Evolutionary conservation across 2,329 filamentous ascomycete genomes (phyloP), one percentile per base, ranked within the genome.

Genomic region (Fusarium coicis): DNA sequence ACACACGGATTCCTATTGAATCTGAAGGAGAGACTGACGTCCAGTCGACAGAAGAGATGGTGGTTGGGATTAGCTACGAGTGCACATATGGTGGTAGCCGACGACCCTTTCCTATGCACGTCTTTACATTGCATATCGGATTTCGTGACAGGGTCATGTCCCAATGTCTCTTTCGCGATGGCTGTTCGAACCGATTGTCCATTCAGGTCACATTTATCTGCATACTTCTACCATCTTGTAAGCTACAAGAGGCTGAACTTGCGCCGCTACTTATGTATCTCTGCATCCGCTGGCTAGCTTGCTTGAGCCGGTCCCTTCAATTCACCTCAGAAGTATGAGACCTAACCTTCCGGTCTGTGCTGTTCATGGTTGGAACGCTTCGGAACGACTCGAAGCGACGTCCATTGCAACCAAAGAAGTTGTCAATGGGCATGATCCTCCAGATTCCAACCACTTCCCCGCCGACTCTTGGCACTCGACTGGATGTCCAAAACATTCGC

Each of bases 181-280:
- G 3, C 16, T 3, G 1, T 23, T 36, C 3, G 6, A 36, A 7
- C 11, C 16, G 7, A 3, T 15, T 26, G 10, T 15, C 12, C 9
- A 26, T 11, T 1, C 6, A 10, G 18, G 2, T 5, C 18, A 12
- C 18, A 10, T 9, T 36, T 1, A 7, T 26, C 18, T 53, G 32
- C 18, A 28, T 3, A 16, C 3, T 3, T 53, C 26, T 26, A 16
- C 6, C 14, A 11, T 9, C 12, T 36, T 21, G 9, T 26, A 37
- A n/a, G 23, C 37, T 21, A 12, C 10, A 28, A 28, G 34, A 7
- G 4, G 4, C 7, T 53, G 18, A 50, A 28, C 7, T 11, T 53
- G 9, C 18, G 5, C 47, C 4, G 32, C n/a, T 28, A 12, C 34
- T 37, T 28, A 26, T 28, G 4, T 21, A 3, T n/a, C 7, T 32